A percentile compares a stretch with the other conserved stretches of the same genome.
phyloP scores from a whole-genome alignment of 495 filamentous ascomycete genomes.

The Penicillium lividum region DNA sequence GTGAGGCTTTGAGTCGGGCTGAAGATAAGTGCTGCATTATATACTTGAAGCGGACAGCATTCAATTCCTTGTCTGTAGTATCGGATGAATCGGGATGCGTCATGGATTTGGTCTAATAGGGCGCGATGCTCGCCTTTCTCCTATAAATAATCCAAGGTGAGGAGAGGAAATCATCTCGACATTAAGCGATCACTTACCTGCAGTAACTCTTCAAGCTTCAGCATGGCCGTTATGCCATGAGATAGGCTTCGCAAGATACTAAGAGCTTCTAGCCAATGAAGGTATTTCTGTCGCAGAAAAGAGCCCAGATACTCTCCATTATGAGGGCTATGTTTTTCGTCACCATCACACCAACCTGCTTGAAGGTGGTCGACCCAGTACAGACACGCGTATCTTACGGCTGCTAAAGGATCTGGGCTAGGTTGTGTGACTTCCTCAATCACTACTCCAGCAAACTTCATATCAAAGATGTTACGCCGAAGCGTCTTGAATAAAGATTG shows the following conservation, averaged over 20 bases:
- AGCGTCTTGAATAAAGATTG: conserved; percentile 1
- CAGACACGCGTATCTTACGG: not conserved
- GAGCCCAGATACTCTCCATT: not conserved
- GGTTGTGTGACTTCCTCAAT: conserved; percentile 3
- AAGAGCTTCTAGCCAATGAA: conserved; percentile 40
- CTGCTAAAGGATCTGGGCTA: conserved; percentile 4
- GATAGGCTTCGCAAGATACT: conserved; percentile 29
- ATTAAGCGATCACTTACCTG: too few relatives aligned
- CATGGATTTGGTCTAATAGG: conserved; percentile 26
- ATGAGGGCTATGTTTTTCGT: not conserved
- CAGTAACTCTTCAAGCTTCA: conserved; percentile 9
- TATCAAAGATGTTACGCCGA: conserved; percentile 3
- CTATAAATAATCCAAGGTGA: too few relatives aligned
- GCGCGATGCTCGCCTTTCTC: not conserved
- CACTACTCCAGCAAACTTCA: not conserved
- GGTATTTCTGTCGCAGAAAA: conserved; percentile 15
- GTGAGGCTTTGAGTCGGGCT: conserved; percentile 28
- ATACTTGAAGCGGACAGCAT: conserved; percentile 31
- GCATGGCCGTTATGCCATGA: conserved; percentile 19
- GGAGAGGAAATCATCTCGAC: conserved; percentile 9
- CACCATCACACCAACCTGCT: not conserved
- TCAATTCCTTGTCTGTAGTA: conserved; percentile 26
- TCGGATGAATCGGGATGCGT: conserved; percentile 30
- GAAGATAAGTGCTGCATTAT: conserved; percentile 34
- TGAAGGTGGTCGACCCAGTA: conserved; percentile 5